A percentile compares a stretch with the other conserved stretches of the same genome.
Evolutionary conservation across 768 basidiomycete genomes (phyloP).

Genomic region (Suillus bovinus): DNA sequence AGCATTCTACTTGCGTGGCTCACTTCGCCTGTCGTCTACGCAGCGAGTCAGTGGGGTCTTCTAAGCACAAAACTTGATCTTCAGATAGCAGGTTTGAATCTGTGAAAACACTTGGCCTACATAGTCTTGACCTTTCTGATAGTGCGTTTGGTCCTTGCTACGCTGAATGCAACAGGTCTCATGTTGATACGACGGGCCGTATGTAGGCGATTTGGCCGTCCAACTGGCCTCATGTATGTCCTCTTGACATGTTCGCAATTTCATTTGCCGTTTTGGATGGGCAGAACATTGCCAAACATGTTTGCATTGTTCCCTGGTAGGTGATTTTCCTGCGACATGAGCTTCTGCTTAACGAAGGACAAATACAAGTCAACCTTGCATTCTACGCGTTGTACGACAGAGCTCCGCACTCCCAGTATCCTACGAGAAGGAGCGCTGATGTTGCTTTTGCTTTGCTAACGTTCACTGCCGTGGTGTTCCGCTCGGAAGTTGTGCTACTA

Average conservation of each 20-base stretch:
- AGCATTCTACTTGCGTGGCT: constrained; percentile 67
- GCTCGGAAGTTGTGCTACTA: constrained; percentile 76
- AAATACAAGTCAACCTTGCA: constrained; percentile 56
- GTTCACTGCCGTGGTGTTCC: constrained; percentile 68
- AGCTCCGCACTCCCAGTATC: constrained; percentile 39
- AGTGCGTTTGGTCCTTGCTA: constrained; percentile 79
- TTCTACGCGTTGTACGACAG: constrained; percentile 46
- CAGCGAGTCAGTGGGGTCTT: constrained; percentile 43
- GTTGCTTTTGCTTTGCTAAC: constrained; percentile 61
- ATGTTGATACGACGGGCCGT: constrained; percentile 64
- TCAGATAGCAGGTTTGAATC: constrained; percentile 64
- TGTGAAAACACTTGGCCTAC: constrained; percentile 2
- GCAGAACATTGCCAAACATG: constrained; percentile 93
- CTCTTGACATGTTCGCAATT: constrained; percentile 83
- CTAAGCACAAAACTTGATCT: constrained; percentile 61
- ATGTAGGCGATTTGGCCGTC: constrained; percentile 60
- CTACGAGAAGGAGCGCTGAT: constrained; percentile 35
- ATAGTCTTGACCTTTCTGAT: constrained; percentile 1
- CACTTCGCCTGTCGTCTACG: constrained; percentile 46
- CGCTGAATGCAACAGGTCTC: constrained; percentile 62
- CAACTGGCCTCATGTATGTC: constrained; percentile 57
- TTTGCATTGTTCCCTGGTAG: constrained; percentile 80
- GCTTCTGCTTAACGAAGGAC: constrained; percentile 4
- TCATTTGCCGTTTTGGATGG: constrained; percentile 92
- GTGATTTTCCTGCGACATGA: constrained; percentile 11